phyloP scores from a whole-genome alignment of 1,284 basidiomycete genomes.

The Trametes sp. region DNA sequence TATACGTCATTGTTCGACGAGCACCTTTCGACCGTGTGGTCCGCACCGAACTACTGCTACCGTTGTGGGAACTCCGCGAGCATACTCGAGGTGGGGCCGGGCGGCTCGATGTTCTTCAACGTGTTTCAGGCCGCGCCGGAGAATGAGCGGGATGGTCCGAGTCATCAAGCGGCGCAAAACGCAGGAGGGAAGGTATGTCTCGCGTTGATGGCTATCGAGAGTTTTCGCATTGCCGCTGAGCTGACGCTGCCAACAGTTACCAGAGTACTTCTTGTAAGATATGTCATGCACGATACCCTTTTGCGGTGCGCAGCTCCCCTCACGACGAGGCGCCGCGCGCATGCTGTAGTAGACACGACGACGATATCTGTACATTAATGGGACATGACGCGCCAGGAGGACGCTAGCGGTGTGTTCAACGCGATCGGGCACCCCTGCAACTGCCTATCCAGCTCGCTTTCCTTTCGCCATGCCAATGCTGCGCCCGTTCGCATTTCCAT shows the following conservation, averaged over 20 bases:
- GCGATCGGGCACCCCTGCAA: constrained; percentile 14
- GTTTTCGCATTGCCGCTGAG: neutral
- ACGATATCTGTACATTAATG: constrained; percentile 10
- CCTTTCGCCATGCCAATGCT: neutral
- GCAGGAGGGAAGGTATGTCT: constrained; percentile 69
- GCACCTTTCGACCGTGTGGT: constrained; percentile 97
- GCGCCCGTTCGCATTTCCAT: neutral
- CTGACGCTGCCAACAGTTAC: constrained; percentile 51
- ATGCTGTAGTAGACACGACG: constrained; percentile 17
- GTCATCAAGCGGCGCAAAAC: constrained; percentile 74
- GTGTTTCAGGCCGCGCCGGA: constrained; percentile 99
- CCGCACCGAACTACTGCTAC: constrained; percentile 98
- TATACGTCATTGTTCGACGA: constrained; percentile 96
- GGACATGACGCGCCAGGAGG: constrained; percentile 8
- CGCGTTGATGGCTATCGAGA: constrained; percentile 8
- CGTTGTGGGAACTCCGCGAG: constrained; percentile 98
- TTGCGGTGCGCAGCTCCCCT: constrained; percentile 18
- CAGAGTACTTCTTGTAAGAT: constrained; percentile 73
- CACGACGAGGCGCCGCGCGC: constrained; percentile 5
- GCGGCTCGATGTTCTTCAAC: constrained; percentile 92
- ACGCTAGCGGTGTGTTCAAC: constrained; percentile 17
- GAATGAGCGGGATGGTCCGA: constrained; percentile 89
- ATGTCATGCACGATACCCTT: constrained; percentile 30
- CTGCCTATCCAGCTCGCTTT: neutral
- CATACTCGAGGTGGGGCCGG: constrained; percentile 95